Base-by-base conservation (phyloP, 1,139 yeast genomes). In the Suhomyces atakaporum region DNA sequence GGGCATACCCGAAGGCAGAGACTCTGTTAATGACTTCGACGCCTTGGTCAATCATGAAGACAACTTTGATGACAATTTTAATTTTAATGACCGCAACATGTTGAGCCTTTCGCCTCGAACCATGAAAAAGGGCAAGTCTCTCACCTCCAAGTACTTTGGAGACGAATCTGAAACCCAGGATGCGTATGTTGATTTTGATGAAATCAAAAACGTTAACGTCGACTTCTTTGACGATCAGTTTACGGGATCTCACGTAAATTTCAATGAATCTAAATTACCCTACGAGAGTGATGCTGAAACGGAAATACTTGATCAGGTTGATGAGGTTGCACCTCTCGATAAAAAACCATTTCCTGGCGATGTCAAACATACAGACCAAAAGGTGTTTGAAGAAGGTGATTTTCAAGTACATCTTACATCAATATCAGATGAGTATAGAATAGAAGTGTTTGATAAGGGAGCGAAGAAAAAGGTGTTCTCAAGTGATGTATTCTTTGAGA, bases 241-340 rank as follows among this genome's bases (percentile, higher is more conserved):
- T 9, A 34, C 36, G 8, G 43, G 43, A 10, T 13, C 22, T n/a
- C 37, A 27, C 7, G 27, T 42, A 8, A 15, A 21, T 8, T 35
- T 25, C 9, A 13, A 27, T 16, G 27, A 29, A 9, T n/a, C 10
- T 12, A 31, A 13, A 2, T 21, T 16, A 12, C 34, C 34, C 1
- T 43, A 42, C 13, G 51, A 48, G 13, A 48, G 53, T 22, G 53
- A 49, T 25, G 46, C 50, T 1, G 53, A 48, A 31, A 49, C 52
- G 5, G 52, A 45, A 16, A 38, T 47, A 5, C 29, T 44, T 11
- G 52, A 46, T 18, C 40, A 45, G 15, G 36, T 33, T 24, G 41
- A 38, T 12, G 33, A 31, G 16, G 33, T 31, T 3, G 33, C 35
- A 5, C 39, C 39, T 5, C 35, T 36, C n/a, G 39, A 31, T 22